Conservation (phyloP, 106 monocot genomes). For the Phalaenopsis aphrodite region DNA sequence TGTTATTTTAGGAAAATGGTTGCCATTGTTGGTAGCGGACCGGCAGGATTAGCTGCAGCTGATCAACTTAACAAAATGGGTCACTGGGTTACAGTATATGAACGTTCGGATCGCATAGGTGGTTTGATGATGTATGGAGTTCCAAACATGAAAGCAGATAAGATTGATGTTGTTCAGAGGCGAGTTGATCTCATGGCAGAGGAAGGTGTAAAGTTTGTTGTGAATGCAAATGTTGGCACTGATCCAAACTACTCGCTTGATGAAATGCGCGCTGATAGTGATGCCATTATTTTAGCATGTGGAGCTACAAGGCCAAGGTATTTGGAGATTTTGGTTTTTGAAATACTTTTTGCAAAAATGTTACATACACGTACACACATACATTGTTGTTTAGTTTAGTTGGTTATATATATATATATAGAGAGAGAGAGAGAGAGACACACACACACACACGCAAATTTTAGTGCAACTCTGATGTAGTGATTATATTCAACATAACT, state of each 20-base stretch:
- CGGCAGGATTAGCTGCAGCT: conserved; percentile 91
- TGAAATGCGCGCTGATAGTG: conserved; percentile 46
- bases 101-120: conserved; percentile 93
- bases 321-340: not conserved
- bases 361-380: no score
- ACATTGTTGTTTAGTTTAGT: no score
- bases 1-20: conserved; percentile 60
- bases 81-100: conserved; percentile 82
- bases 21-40: conserved; percentile 88
- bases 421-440: no score
- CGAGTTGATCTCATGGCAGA: conserved; percentile 86
- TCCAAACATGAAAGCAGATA: conserved; percentile 99
- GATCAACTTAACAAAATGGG: conserved; percentile 99
- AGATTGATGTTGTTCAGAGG: conserved; percentile 79
- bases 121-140: conserved; percentile 99
- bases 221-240: conserved; percentile 89
- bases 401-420: no score
- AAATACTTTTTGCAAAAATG: no score
- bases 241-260: conserved; percentile 68
- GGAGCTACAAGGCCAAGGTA: conserved; percentile 96
- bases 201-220: conserved; percentile 90
- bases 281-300: conserved; percentile 86
- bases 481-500: no score
- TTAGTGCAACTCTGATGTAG: no score
- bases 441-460: no score